Evolutionary conservation across 2,329 filamentous ascomycete genomes (phyloP).

Genomic region (Calcarisporium arbuscula): DNA sequence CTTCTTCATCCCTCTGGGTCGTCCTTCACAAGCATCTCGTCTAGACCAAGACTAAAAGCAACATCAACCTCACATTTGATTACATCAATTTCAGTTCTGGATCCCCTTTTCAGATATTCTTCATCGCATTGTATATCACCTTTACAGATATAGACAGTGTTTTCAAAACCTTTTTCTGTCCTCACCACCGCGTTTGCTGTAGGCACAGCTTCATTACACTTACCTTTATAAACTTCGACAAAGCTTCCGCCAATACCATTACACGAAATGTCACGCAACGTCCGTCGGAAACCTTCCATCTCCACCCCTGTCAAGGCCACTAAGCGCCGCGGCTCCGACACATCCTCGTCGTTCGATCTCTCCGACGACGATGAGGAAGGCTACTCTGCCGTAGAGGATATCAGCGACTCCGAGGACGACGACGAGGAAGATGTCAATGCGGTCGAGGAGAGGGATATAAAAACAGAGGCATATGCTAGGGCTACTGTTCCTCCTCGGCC

Average conservation of each 20-base stretch:
- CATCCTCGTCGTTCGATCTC: slow-evolving; percentile 49
- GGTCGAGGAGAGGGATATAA: slow-evolving; percentile 71
- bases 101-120: no score
- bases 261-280: slow-evolving; percentile 54
- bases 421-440: slow-evolving; percentile 73
- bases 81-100: no score
- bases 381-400: slow-evolving; percentile 71
- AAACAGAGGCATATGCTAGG: slow-evolving; percentile 37
- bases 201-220: no score
- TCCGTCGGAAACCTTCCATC: slow-evolving; percentile 40
- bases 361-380: slow-evolving; percentile 67
- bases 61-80: no score
- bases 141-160: no score
- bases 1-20: no score
- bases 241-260: no score
- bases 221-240: no score
- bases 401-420: slow-evolving; percentile 70
- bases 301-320: slow-evolving; percentile 36
- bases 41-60: neutral
- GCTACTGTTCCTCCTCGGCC: slow-evolving; percentile 46
- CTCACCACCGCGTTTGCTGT: no score
- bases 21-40: no score
- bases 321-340: slow-evolving; percentile 44
- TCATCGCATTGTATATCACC: no score
- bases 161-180: no score